Percentiles rank a stretch among this genome's conserved stretches.
phyloP scores from a whole-genome alignment of 1,284 basidiomycete genomes.

The Trichosporon sp. region DNA sequence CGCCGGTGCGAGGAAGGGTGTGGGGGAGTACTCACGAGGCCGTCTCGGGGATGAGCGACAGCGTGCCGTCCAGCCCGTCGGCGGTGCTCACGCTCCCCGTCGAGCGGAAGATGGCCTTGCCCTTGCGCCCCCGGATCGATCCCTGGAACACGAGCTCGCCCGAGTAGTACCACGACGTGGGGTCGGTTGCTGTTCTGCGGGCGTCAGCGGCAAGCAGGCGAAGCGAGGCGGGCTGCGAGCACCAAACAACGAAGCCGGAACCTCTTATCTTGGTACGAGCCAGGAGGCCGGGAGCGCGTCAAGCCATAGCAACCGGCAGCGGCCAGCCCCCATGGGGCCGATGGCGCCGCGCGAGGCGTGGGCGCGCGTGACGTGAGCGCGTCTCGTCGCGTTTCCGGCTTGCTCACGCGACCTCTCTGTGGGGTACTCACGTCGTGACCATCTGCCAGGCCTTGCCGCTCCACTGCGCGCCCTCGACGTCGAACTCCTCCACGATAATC shows the following conservation, averaged over 20 bases:
- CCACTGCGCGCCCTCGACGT: background rate
- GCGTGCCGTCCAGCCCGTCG: background rate
- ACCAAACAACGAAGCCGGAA: background rate
- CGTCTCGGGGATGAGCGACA: background rate
- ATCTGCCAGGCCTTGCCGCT: slow-evolving; percentile 1
- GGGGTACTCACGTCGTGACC: background rate
- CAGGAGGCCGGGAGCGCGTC: too few species aligned
- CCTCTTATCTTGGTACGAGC: too few species aligned
- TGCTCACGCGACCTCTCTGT: background rate
- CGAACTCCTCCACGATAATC: slow-evolving; percentile 3
- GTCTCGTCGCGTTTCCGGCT: background rate
- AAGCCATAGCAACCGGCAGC: too few species aligned
- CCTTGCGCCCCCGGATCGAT: background rate
- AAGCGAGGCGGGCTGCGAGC: background rate
- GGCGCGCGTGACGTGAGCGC: background rate
- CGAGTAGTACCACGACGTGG: background rate
- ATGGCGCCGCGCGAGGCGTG: too few species aligned
- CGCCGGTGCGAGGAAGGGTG: background rate
- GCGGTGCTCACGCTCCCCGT: background rate
- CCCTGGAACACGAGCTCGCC: slow-evolving; percentile 3
- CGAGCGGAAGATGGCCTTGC: background rate
- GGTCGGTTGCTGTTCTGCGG: background rate
- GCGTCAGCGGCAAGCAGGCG: too few species aligned
- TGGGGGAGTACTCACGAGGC: slow-evolving; percentile 1
- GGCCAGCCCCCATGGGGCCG: too few species aligned